These are phyloP conservation scores for Seiridium cupressi DNA, from an alignment of 2,329 filamentous ascomycete genomes.

Conservation along the genomic window DNA sequence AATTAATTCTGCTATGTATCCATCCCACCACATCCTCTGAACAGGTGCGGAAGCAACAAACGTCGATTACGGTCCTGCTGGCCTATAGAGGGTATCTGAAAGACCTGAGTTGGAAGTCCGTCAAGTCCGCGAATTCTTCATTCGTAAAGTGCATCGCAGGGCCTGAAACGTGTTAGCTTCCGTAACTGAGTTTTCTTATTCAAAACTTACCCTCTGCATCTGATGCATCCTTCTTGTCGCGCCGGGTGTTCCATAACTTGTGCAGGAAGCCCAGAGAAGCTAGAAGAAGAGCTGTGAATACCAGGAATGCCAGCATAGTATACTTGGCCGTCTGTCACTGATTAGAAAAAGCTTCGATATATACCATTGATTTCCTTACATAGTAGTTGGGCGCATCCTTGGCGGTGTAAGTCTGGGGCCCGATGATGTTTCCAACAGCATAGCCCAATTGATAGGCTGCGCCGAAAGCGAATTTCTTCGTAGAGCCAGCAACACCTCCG, in stretches of 20 bases:
- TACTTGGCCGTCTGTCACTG: background rate
- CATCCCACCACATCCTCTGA: no score
- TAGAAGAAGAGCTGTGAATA: background rate
- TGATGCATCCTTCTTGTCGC: background rate
- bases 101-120: background rate
- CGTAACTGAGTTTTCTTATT: background rate
- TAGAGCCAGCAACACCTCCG: background rate
- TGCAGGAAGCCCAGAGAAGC: background rate
- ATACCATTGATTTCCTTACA: background rate
- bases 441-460: background rate
- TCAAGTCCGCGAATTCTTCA: slow-evolving; percentile 1
- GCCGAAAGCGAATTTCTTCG: slow-evolving; percentile 1
- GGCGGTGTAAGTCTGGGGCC: background rate
- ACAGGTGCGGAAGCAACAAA: background rate
- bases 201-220: background rate
- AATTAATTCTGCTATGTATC: no score
- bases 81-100: background rate
- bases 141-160: background rate
- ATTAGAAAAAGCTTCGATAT: background rate
- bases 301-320: slow-evolving; percentile 1
- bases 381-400: background rate
- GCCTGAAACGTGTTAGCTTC: background rate
- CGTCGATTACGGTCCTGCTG: background rate
- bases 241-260: background rate
- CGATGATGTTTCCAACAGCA: slow-evolving; percentile 2